Conservation (phyloP, 139 green algal genomes). For the Tetraselmis striata region DNA sequence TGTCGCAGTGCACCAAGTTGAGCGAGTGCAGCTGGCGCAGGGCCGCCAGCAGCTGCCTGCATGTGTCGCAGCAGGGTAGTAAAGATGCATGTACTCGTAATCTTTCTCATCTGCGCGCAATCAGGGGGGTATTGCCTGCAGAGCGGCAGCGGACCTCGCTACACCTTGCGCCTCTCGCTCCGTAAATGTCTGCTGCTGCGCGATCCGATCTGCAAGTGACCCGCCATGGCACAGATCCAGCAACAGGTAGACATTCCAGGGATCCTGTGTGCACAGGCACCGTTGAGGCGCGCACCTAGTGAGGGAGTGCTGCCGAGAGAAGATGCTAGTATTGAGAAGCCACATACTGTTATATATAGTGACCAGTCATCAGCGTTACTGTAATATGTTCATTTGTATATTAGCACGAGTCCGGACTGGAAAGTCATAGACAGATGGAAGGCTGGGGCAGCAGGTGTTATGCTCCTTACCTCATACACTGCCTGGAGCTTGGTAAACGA, state of each 20-base stretch:
- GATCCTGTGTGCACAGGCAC: too few species aligned
- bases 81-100: too few species aligned
- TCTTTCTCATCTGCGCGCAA: too few species aligned
- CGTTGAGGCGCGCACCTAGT: too few species aligned
- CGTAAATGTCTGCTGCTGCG: not conserved
- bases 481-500: not conserved
- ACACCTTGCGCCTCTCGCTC: not conserved
- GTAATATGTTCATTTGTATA: too few species aligned
- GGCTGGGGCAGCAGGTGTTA: too few species aligned
- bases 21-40: not conserved
- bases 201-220: not conserved
- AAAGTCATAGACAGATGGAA: too few species aligned
- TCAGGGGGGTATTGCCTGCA: not conserved
- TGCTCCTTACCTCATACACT: not conserved
- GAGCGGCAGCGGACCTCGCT: not conserved
- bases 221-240: not conserved
- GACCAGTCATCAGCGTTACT: too few species aligned
- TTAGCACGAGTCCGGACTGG: too few species aligned
- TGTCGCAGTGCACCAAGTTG: constrained; percentile 5
- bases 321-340: too few species aligned
- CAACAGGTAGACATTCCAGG: not conserved
- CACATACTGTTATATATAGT: too few species aligned
- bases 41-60: not conserved
- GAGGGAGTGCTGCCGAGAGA: too few species aligned
- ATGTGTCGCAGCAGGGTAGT: not conserved